Evolutionary conservation across 345 rosid genomes (phyloP).

Genomic region (Citrus trifoliata): DNA sequence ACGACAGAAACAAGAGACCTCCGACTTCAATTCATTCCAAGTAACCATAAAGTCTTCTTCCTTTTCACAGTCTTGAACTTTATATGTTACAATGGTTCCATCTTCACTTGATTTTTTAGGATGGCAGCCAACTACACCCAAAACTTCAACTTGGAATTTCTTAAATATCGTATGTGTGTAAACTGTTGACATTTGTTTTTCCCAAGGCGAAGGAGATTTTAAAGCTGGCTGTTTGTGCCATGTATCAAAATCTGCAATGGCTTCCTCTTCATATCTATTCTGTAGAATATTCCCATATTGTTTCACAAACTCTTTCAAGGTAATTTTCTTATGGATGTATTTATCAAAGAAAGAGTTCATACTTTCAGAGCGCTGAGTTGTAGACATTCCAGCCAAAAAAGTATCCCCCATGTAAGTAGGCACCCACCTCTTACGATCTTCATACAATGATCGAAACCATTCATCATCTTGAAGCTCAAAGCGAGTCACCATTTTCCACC

Average conservation of each 20-base stretch:
- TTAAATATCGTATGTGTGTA: slow-evolving; percentile 53
- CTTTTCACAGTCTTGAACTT: slow-evolving; percentile 56
- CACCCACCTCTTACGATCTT: slow-evolving; percentile 54
- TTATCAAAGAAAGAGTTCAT: slow-evolving; percentile 55
- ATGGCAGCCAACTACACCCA: slow-evolving; percentile 61
- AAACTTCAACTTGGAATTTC: slow-evolving; percentile 54
- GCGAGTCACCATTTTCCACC: slow-evolving; percentile 54
- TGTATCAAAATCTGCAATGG: slow-evolving; percentile 57
- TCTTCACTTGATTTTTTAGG: slow-evolving; percentile 42
- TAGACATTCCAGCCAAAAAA: slow-evolving; percentile 54
- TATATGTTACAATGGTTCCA: slow-evolving; percentile 30
- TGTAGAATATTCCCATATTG: slow-evolving; percentile 48
- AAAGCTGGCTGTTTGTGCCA: slow-evolving; percentile 54
- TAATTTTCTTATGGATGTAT: slow-evolving; percentile 53
- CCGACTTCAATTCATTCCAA: slow-evolving; percentile 42
- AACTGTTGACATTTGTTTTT: slow-evolving; percentile 47
- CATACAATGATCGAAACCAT: slow-evolving; percentile 44
- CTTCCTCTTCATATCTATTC: slow-evolving; percentile 53
- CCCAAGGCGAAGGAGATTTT: slow-evolving; percentile 63
- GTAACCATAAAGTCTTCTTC: slow-evolving; percentile 43
- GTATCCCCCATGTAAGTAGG: slow-evolving; percentile 40
- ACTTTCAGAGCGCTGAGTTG: slow-evolving; percentile 45
- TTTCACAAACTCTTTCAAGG: slow-evolving; percentile 48
- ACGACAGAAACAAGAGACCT: slow-evolving; percentile 47
- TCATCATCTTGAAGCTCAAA: slow-evolving; percentile 48